Percentiles rank a stretch among this genome's conserved stretches.
Conservation (phyloP, 345 rosid species). For the Carallia pectinifolia region DNA sequence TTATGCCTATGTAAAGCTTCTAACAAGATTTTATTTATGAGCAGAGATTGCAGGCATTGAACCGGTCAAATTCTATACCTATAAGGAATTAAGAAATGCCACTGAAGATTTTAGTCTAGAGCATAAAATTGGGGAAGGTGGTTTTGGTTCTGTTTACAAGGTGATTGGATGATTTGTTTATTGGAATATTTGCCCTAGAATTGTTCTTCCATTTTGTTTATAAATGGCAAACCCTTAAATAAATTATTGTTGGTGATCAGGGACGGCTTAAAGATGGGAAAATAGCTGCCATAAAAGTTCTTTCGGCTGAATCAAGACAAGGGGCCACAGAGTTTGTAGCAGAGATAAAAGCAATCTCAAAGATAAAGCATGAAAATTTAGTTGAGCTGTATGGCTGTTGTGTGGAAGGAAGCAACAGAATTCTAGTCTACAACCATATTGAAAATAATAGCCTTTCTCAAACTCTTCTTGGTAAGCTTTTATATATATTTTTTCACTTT, state of each 20-base stretch:
- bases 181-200: constrained; percentile 4
- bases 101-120: constrained; percentile 64
- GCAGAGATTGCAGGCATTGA: constrained; percentile 52
- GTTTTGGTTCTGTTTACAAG: constrained; percentile 91
- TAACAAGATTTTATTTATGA: constrained; percentile 16
- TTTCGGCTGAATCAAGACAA: constrained; percentile 91
- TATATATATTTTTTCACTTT: background rate
- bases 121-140: constrained; percentile 92
- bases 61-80: constrained; percentile 53
- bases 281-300: constrained; percentile 82
- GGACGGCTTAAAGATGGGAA: constrained; percentile 79
- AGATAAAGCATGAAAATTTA: constrained; percentile 76
- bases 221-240: constrained; percentile 1
- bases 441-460: constrained; percentile 88
- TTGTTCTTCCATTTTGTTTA: background rate
- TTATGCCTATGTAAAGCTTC: background rate
- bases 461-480: constrained; percentile 71
- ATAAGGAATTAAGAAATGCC: constrained; percentile 62
- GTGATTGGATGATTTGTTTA: constrained; percentile 33
- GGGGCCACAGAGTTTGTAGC: constrained; percentile 83
- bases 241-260: constrained; percentile 41
- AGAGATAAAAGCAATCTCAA: constrained; percentile 75
- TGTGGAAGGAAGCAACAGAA: constrained; percentile 70
- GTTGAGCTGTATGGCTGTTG: constrained; percentile 94
- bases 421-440: constrained; percentile 83